Evolutionary conservation across 2,329 filamentous ascomycete genomes (phyloP).

Genomic region (Aspergillus ibericus): DNA sequence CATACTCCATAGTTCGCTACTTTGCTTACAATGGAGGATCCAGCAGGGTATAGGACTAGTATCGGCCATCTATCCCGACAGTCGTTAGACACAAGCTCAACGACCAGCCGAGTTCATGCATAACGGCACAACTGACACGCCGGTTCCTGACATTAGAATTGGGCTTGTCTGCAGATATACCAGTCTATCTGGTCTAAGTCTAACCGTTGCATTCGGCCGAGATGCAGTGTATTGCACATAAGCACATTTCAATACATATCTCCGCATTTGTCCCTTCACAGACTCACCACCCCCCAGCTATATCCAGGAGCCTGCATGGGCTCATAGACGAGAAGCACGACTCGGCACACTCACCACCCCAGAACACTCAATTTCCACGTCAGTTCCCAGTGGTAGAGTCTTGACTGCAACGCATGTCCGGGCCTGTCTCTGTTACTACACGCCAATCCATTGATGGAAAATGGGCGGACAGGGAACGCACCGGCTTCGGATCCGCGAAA

Average conservation of each 20-base stretch:
- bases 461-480: slow-evolving; percentile 15
- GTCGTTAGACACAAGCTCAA: neutral
- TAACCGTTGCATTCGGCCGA: neutral
- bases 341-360: slow-evolving; percentile 33
- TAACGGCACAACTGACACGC: neutral
- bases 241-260: neutral
- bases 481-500: slow-evolving; percentile 29
- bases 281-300: neutral
- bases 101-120: neutral
- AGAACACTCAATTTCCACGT: slow-evolving; percentile 57
- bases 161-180: neutral
- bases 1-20: neutral
- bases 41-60: neutral
- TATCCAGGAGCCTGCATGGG: neutral
- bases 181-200: neutral
- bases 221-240: neutral
- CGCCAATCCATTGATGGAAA: neutral
- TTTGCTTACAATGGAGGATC: neutral
- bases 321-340: slow-evolving; percentile 1
- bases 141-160: neutral
- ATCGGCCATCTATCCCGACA: neutral
- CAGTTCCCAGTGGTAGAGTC: slow-evolving; percentile 51
- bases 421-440: slow-evolving; percentile 20
- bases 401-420: slow-evolving; percentile 53
- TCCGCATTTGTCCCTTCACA: neutral